A percentile compares a stretch with the other conserved stretches of the same genome.
phyloP scores from a whole-genome alignment of 495 filamentous ascomycete genomes.

The Penicillium paxilli region DNA sequence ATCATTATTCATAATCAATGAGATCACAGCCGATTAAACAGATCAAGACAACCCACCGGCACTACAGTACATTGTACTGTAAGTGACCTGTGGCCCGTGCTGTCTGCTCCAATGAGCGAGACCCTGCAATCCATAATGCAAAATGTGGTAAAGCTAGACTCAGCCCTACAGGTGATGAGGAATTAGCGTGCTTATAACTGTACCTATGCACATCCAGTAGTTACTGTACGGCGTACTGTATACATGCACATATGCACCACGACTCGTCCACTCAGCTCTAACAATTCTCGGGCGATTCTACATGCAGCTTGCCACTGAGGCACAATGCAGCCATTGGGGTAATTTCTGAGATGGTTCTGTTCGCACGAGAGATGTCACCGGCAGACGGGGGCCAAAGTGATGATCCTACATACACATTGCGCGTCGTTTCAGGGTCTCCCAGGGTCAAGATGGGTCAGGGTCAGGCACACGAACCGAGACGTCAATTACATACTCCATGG shows the following conservation, averaged over 20 bases:
- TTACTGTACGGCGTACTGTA: background rate
- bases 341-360: background rate
- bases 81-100: background rate
- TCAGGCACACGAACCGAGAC: no score
- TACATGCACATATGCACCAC: no score
- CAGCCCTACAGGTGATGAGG: constrained; percentile 21
- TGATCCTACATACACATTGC: no score
- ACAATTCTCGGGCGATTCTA: background rate
- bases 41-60: background rate
- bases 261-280: no score
- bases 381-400: no score
- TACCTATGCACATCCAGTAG: background rate
- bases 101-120: background rate
- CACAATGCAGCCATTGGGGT: background rate
- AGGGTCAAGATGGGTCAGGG: no score
- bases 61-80: no score
- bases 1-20: background rate
- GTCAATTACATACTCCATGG: no score
- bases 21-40: background rate
- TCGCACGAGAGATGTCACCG: background rate
- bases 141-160: constrained; percentile 13
- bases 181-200: constrained; percentile 13
- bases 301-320: background rate
- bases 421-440: no score
- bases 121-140: constrained; percentile 10